A percentile compares a stretch with the other conserved stretches of the same genome.
These are phyloP conservation scores for Saccharum spontaneum DNA, from an alignment of 176 grass and related monocot genomes.

Conservation along the genomic window DNA sequence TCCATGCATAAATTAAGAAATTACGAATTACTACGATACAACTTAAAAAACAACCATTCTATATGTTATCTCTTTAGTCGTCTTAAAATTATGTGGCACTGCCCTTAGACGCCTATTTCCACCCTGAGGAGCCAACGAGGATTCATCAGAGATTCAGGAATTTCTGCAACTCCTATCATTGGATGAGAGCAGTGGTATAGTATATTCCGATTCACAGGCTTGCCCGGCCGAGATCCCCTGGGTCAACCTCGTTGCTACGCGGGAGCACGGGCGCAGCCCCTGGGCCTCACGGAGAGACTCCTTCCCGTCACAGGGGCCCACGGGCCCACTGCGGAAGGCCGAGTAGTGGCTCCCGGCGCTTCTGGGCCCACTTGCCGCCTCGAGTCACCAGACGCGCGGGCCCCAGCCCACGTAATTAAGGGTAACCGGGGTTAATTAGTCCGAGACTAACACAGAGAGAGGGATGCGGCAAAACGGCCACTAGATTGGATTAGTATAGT, in stretches of 20 bases:
- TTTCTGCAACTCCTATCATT: background rate
- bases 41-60: no score
- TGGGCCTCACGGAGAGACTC: conserved; percentile 22
- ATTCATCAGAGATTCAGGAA: conserved; percentile 23
- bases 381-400: background rate
- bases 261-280: conserved; percentile 31
- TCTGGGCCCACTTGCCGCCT: conserved; percentile 9
- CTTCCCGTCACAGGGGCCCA: background rate
- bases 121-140: background rate
- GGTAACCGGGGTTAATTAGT: background rate
- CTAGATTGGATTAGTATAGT: background rate
- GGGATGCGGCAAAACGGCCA: background rate
- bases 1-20: no score
- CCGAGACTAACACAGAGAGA: background rate
- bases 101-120: no score
- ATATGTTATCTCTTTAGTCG: no score
- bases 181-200: background rate
- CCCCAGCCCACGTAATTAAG: background rate
- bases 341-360: conserved; percentile 14
- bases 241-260: conserved; percentile 15
- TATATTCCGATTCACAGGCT: background rate
- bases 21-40: no score
- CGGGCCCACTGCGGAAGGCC: background rate
- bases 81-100: no score
- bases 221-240: conserved; percentile 30